Evolutionary conservation across 306 rosid species (phyloP).

Genomic region (Nissolia schottii): DNA sequence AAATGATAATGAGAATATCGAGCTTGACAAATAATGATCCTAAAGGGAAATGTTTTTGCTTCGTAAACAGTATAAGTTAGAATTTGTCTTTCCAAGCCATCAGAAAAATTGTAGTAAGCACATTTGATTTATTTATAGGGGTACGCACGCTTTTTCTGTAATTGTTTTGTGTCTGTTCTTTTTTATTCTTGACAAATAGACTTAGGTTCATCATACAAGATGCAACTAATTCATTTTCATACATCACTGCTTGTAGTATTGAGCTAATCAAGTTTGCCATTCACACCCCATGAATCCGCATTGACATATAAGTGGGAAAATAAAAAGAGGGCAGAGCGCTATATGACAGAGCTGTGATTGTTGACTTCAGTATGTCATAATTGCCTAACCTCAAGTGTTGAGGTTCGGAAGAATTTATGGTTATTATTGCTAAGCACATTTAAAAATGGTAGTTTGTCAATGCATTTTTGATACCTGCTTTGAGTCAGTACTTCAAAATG

Average conservation of each 20-base stretch:
- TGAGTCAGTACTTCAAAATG: neutral
- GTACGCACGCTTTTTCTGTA: neutral
- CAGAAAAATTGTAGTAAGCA: neutral
- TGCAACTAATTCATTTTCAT: neutral
- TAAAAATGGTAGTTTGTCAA: neutral
- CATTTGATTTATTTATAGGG: neutral
- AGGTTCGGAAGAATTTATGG: constrained; percentile 11
- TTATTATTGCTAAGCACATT: neutral
- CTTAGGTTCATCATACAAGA: neutral
- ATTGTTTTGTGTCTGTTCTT: neutral
- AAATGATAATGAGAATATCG: neutral
- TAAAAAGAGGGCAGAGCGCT: neutral
- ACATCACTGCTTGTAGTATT: neutral
- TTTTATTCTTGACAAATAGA: neutral
- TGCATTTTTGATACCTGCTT: neutral
- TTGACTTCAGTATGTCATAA: constrained; percentile 1
- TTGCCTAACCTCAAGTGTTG: neutral
- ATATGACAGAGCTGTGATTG: neutral
- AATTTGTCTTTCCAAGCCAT: neutral
- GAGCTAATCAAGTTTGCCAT: neutral
- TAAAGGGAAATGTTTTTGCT: neutral
- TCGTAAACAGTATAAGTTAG: neutral
- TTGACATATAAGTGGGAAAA: neutral
- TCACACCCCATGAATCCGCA: neutral
- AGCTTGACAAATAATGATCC: neutral